phyloP scores from a whole-genome alignment of 1,284 basidiomycete genomes.

The Cryptococcus wingfieldii region DNA sequence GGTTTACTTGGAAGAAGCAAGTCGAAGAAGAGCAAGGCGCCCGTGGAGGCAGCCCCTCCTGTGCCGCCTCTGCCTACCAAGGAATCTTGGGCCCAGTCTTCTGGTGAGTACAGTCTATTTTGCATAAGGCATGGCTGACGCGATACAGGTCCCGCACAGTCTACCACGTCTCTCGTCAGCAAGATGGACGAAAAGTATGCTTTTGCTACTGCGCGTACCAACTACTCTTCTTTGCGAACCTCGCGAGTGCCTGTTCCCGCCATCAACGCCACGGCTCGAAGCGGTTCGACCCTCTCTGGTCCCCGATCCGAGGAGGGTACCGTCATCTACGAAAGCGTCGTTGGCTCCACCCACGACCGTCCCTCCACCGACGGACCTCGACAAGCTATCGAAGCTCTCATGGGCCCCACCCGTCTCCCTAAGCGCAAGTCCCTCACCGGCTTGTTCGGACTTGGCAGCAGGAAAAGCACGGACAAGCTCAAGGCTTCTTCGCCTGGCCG shows the following conservation, averaged over 20 bases:
- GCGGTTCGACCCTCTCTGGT: not conserved
- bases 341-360: slow-evolving; percentile 10
- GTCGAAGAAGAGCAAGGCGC: slow-evolving; percentile 22
- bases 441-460: slow-evolving; percentile 32
- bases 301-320: not conserved
- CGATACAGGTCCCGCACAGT: not conserved
- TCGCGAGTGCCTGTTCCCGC: not conserved
- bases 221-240: slow-evolving; percentile 3
- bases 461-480: slow-evolving; percentile 22
- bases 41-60: not conserved
- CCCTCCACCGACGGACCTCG: slow-evolving; percentile 7
- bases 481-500: slow-evolving; percentile 9
- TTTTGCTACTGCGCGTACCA: slow-evolving; percentile 8
- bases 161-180: slow-evolving; percentile 2
- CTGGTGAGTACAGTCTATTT: slow-evolving; percentile 1
- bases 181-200: slow-evolving; percentile 17
- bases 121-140: not conserved
- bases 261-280: not conserved
- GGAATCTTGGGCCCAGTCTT: slow-evolving; percentile 3
- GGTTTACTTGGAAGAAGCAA: slow-evolving; percentile 30
- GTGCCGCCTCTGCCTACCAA: not conserved
- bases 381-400: slow-evolving; percentile 14
- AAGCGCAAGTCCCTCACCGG: slow-evolving; percentile 40
- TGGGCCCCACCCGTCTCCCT: slow-evolving; percentile 22
- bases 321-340: slow-evolving; percentile 18